phyloP scores from a whole-genome alignment of 2,329 filamentous ascomycete genomes.

The Colletotrichum orbiculare region DNA sequence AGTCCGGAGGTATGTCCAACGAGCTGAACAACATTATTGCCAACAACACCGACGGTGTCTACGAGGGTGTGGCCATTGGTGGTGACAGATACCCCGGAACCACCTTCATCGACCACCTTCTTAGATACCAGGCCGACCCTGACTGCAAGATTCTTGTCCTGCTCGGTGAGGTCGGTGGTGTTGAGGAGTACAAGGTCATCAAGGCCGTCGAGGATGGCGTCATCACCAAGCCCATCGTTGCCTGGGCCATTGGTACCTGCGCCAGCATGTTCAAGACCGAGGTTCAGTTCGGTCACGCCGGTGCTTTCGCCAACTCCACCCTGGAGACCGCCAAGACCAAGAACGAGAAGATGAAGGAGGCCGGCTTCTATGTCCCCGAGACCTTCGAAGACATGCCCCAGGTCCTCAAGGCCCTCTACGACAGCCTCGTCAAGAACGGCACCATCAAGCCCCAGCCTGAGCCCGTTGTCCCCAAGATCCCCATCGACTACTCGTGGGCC shows the following conservation, averaged over 20 bases:
- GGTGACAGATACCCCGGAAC: constrained; percentile 99
- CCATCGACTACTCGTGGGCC: constrained; percentile 99
- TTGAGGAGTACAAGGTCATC: constrained; percentile 99
- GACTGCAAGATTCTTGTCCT: constrained; percentile 97
- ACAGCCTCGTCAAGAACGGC: constrained; percentile 86
- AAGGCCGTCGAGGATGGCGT: constrained; percentile 93
- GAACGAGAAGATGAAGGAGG: constrained; percentile 97
- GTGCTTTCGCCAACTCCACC: constrained; percentile 98
- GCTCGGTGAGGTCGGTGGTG: constrained; percentile 98
- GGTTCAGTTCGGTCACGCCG: constrained; percentile 99
- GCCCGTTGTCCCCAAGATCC: constrained; percentile 97
- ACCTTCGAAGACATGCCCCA: constrained; percentile 96
- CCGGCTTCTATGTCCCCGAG: constrained; percentile 92
- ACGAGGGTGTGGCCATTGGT: constrained; percentile 99
- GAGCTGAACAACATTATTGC: constrained; percentile 99
- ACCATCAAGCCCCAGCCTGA: constrained; percentile 88
- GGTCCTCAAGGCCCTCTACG: constrained; percentile 83
- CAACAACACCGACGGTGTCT: constrained; percentile 96
- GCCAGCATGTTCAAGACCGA: constrained; percentile 99
- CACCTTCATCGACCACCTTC: constrained; percentile 98
- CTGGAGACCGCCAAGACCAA: constrained; percentile 96
- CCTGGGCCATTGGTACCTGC: constrained; percentile 99
- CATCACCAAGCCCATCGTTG: constrained; percentile 98
- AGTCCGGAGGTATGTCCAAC: constrained; percentile 99
- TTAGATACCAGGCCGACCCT: constrained; percentile 95